A percentile compares a stretch with the other conserved stretches of the same genome.
phyloP scores from a whole-genome alignment of 768 basidiomycete genomes.

The Boletus subcaerulescens region DNA sequence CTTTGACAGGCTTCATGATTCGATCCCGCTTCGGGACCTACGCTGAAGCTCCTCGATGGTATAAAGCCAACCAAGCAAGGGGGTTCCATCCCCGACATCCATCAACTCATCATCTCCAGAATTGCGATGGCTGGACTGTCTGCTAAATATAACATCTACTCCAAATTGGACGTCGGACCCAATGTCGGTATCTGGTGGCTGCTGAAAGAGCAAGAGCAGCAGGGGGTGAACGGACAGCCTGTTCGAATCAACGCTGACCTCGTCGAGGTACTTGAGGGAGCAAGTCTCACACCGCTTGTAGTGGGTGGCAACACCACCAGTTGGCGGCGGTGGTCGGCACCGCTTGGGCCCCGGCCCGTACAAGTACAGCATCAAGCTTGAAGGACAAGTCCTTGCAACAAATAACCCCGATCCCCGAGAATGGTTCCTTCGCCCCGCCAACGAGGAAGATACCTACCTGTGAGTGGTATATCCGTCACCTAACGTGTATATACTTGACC shows the following conservation, averaged over 20 bases:
- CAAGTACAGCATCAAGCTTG: not conserved
- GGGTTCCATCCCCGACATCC: no score
- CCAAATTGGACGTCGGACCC: no score
- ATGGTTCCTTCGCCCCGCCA: not conserved
- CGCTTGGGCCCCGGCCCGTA: not conserved
- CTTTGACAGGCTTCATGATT: no score
- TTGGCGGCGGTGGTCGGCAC: not conserved
- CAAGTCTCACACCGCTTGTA: not conserved
- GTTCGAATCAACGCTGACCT: constrained; percentile 1
- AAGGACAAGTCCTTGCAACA: not conserved
- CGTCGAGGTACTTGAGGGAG: not conserved
- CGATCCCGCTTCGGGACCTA: no score
- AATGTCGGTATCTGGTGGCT: no score
- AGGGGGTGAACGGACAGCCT: not conserved
- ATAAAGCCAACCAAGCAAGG: no score
- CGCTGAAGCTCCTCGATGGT: no score
- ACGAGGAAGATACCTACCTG: not conserved
- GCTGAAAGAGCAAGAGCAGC: no score
- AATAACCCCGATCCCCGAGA: not conserved
- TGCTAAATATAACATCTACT: no score
- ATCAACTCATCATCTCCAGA: no score
- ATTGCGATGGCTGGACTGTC: no score
- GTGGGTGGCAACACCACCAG: not conserved
- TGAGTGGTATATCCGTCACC: not conserved
- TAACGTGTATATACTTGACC: no score